phyloP scores from a whole-genome alignment of 306 rosid genomes.

The Benincasa hispida region DNA sequence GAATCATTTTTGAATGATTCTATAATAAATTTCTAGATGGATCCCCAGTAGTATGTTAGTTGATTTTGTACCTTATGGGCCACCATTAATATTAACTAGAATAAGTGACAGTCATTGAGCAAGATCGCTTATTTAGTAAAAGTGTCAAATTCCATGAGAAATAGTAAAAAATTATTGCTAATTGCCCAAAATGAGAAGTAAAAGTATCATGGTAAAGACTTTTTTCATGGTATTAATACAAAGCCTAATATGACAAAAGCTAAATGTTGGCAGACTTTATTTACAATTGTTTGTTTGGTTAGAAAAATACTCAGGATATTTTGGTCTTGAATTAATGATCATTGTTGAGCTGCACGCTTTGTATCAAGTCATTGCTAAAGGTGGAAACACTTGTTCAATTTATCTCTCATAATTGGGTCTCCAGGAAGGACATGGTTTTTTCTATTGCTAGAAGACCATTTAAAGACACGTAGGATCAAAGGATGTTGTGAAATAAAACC shows the following conservation, averaged over 20 bases:
- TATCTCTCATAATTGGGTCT: neutral
- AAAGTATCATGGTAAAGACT: neutral
- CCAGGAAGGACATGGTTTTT: neutral
- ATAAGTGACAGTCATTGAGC: neutral
- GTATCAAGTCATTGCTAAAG: neutral
- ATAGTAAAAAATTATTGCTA: neutral
- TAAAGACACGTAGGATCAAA: neutral
- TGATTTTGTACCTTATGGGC: too few species aligned
- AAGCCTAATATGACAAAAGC: neutral
- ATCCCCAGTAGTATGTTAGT: neutral
- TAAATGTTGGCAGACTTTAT: neutral
- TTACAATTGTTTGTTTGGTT: neutral
- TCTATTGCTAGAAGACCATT: neutral
- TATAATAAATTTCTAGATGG: neutral
- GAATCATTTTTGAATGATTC: neutral
- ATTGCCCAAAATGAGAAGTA: neutral
- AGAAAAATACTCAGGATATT: neutral
- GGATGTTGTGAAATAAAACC: neutral
- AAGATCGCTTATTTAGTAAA: neutral
- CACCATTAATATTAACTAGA: neutral
- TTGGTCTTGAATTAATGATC: neutral
- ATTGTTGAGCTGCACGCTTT: neutral
- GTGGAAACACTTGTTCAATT: neutral
- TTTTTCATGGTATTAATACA: neutral
- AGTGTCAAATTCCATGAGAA: neutral